Percentiles rank a stretch among this genome's conserved stretches.
phyloP scores from a whole-genome alignment of 2,329 filamentous ascomycete species.

The Aspergillus thermomutatus region DNA sequence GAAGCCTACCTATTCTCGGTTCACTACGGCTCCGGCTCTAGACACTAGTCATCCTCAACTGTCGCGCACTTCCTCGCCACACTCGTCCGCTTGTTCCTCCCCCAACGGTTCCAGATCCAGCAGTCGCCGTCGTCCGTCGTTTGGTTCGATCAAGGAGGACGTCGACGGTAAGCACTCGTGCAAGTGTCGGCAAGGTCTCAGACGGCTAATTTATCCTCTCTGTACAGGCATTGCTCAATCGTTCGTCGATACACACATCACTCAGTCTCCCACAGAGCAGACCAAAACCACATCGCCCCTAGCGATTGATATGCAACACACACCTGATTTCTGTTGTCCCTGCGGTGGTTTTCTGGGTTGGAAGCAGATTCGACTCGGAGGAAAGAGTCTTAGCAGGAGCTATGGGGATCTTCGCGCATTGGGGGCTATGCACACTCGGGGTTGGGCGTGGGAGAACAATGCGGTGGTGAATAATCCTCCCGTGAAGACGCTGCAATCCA shows the following conservation, averaged over 20 bases:
- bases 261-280: conserved; percentile 25
- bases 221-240: conserved; percentile 41
- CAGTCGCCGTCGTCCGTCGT: conserved; percentile 39
- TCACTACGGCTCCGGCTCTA: conserved; percentile 19
- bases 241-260: conserved; percentile 40
- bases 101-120: conserved; percentile 37
- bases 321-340: conserved; percentile 45
- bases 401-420: conserved; percentile 41
- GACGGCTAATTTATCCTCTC: conserved; percentile 2
- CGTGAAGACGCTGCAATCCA: conserved; percentile 20
- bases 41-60: conserved; percentile 15
- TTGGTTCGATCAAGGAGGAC: conserved; percentile 45
- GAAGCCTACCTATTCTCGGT: conserved; percentile 23
- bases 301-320: conserved; percentile 31
- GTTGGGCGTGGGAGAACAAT: conserved; percentile 42
- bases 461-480: conserved; percentile 15
- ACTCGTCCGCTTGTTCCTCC: conserved; percentile 30
- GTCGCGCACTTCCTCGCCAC: conserved; percentile 32
- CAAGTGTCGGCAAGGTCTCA: background rate
- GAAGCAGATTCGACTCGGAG: conserved; percentile 45
- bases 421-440: conserved; percentile 33
- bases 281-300: conserved; percentile 16
- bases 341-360: conserved; percentile 45
- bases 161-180: conserved; percentile 32
- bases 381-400: conserved; percentile 43